Base-by-base conservation (phyloP, 2,329 filamentous ascomycete genomes). In the Ilyonectria destructans region DNA sequence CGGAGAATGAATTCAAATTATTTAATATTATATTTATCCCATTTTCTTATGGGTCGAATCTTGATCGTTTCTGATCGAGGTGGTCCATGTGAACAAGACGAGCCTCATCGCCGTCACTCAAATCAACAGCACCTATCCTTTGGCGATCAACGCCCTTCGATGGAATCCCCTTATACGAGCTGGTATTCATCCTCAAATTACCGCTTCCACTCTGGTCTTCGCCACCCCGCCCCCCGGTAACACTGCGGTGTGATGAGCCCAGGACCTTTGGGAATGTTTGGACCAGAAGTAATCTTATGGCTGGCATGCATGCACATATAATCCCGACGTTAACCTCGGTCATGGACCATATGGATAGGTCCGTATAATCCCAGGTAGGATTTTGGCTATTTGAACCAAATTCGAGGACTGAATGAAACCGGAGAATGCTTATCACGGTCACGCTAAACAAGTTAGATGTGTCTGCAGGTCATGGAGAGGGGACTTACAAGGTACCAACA, bases 251-350 rank as follows among this genome's bases (percentile, higher is more conserved):
- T 2, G 78, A 73, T 19, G 78, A 74, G 19, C 77, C 75, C 15
- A 76, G 68, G 0, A 80, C 19, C 62, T 74, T 76, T 46, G 84
- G 84, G 69, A 85, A 81, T 35, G 84, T 71, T 0, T 78, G 73
- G 8, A 80, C 78, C 3, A 83, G 73, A 0, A 82, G 68, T 13
- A 80, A 71, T 7, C 80, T 75, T 2, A 83, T 43, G 7, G 40
- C 40, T 17, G 40, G 40, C 40, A 43, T 43, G 40, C 40, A 43
- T 8, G 40, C 40, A n/a, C 40, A 43, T 7, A 43, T 43, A 3
- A 43, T 43, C 8, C 40, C 40, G 40, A 43, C 40, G 15, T 43
- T 43, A 15, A 43, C 40, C 40, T 43, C 40, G 40, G 40, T 17
- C 40, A 43, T 43, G 8, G 40, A 43, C 40, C 40, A 43, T 43